Base-by-base conservation (phyloP, 75 land plant species). In the Ceratopteris richardii region DNA sequence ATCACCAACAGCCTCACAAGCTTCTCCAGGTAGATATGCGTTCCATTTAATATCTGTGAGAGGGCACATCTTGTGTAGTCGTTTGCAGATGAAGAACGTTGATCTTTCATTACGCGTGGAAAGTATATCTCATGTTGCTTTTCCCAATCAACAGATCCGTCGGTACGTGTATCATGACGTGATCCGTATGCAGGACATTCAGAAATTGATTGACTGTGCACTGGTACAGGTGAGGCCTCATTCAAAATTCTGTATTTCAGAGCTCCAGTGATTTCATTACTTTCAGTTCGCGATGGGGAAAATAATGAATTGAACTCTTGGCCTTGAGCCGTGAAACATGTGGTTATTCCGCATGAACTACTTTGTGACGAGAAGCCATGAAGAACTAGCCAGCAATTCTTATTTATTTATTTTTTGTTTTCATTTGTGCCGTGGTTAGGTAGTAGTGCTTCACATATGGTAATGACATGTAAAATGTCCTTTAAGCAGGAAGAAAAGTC, bases 141-240 rank as follows among this genome's bases (percentile, higher is more conserved):
- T n/a, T n/a, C n/a, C n/a, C n/a, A n/a, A n/a, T n/a, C n/a, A n/a
- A 28, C 79, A 83, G 77, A 72, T 87, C 61, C 66, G 98, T 20
- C 71, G 96, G 0, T 94, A 93, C 48, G 98, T 94, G 0, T 94
- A 94, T 47, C 98, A 94, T 61, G 87, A 94, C 9, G 98, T 94
- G n/a, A 76, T 89, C 19, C 63, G 90, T 26, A 53, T 94, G 10
- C 88, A 89, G 14, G 98, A 94, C 67, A 86, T 94, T 14, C 88
- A 89, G 61, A 86, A 83, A 52, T 76, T 94, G 23, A 76, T 94
- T 0, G 95, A 88, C 39, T 85, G 87, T 60, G 69, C 98, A 20
- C 80, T 61, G 25, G 90, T 94, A 42, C 98, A 94, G 83, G 93
- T 87, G 40, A 54, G 56, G 41, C 20, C 5, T n/a, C n/a, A n/a